Evolutionary conservation across 768 basidiomycete genomes (phyloP).

Genomic region (Lentinula guzmanii): DNA sequence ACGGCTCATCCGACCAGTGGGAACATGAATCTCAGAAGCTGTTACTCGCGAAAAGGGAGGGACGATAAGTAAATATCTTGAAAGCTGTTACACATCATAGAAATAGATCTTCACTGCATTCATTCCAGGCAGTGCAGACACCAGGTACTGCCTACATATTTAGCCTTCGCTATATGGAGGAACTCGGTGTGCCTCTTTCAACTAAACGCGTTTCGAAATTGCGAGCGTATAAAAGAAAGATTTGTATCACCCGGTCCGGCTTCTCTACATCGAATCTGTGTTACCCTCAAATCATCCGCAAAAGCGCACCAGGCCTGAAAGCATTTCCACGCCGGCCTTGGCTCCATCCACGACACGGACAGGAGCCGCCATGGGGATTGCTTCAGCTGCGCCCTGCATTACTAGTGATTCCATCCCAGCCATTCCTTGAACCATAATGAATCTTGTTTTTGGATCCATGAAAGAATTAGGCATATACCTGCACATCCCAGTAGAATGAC

Average conservation of each 20-base stretch:
- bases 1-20: neutral
- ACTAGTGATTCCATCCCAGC: conserved; percentile 25
- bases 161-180: too few species aligned
- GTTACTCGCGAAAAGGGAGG: too few species aligned
- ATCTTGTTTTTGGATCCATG: neutral
- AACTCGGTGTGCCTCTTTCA: too few species aligned
- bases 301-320: conserved; percentile 26
- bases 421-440: conserved; percentile 20
- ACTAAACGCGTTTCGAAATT: too few species aligned
- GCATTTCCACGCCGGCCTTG: conserved; percentile 29
- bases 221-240: too few species aligned
- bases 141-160: too few species aligned
- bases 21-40: neutral
- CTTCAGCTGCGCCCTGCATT: conserved; percentile 15
- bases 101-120: too few species aligned
- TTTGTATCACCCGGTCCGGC: too few species aligned
- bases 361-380: conserved; percentile 17
- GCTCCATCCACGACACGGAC: conserved; percentile 30
- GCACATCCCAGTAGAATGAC: conserved; percentile 34
- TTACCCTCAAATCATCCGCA: neutral
- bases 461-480: conserved; percentile 13
- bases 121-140: too few species aligned
- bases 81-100: too few species aligned
- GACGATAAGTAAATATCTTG: too few species aligned
- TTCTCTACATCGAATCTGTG: neutral